phyloP scores from a whole-genome alignment of 169 alveolate species.

The Neospora caninum region DNA sequence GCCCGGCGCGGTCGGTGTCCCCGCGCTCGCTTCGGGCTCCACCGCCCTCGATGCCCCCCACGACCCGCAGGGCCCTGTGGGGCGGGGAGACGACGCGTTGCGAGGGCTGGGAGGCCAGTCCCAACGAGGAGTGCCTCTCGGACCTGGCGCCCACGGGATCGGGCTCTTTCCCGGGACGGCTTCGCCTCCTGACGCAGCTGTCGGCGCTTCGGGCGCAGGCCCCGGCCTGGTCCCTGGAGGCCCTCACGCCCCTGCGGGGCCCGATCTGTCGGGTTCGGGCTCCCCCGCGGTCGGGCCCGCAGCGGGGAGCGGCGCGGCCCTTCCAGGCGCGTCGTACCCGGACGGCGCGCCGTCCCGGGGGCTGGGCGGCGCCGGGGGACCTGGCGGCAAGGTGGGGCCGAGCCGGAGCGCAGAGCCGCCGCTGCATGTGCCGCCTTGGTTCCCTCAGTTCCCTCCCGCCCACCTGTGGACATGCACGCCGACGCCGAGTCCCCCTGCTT shows the following conservation, averaged over 20 bases:
- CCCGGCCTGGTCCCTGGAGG: not conserved
- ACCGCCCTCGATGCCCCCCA: not conserved
- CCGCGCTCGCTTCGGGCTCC: not conserved
- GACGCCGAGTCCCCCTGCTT: not conserved
- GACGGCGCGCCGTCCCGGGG: not conserved
- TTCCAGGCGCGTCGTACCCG: not conserved
- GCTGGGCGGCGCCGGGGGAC: not conserved
- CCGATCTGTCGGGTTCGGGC: not conserved
- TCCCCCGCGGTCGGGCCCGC: not conserved
- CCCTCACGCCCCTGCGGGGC: not conserved
- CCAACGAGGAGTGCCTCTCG: not conserved
- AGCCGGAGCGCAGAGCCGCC: constrained; percentile 19
- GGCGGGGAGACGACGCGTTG: not conserved
- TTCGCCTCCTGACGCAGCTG: not conserved
- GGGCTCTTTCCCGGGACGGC: not conserved
- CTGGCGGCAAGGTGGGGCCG: not conserved
- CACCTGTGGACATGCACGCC: constrained; percentile 24
- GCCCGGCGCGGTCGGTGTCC: not conserved
- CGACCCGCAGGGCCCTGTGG: not conserved
- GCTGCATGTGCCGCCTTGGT: constrained; percentile 12
- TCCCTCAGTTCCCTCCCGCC: constrained; percentile 42
- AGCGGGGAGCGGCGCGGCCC: not conserved
- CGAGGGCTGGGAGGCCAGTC: not conserved
- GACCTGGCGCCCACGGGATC: not conserved
- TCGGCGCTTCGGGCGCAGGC: not conserved